Conservation (phyloP, 129 eudicot species). For the Artemisia tridentata region DNA sequence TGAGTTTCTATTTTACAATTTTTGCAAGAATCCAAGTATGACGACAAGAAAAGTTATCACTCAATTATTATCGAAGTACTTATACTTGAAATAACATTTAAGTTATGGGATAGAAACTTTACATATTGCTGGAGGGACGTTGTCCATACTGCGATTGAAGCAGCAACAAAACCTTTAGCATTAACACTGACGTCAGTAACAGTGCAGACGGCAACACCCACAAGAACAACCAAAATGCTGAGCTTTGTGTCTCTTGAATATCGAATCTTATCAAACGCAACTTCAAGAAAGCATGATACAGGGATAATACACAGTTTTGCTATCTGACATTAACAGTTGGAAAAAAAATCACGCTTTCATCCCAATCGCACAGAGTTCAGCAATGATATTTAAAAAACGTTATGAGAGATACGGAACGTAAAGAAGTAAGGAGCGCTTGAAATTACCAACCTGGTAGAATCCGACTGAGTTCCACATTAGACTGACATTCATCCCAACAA, state of each 20-base stretch:
- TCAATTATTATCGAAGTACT: no score
- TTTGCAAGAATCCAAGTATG: no score
- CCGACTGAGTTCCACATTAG: slow-evolving; percentile 92
- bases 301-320: slow-evolving; percentile 88
- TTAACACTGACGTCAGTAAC: slow-evolving; percentile 85
- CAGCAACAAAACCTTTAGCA: slow-evolving; percentile 70
- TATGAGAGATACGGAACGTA: no score
- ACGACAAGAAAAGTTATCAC: no score
- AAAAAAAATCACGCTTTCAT: background rate
- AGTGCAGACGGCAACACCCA: slow-evolving; percentile 87
- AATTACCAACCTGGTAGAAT: slow-evolving; percentile 72
- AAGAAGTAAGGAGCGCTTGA: no score
- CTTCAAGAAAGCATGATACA: slow-evolving; percentile 79
- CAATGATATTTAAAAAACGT: no score
- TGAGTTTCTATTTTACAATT: no score
- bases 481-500: slow-evolving; percentile 92
- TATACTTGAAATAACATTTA: no score
- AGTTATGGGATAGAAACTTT: no score
- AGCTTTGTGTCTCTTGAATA: slow-evolving; percentile 81
- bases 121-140: slow-evolving; percentile 71
- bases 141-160: slow-evolving; percentile 77
- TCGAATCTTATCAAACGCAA: slow-evolving; percentile 62
- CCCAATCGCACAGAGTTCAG: background rate
- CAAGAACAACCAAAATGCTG: slow-evolving; percentile 62
- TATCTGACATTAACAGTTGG: slow-evolving; percentile 45